phyloP scores from a whole-genome alignment of 768 basidiomycete genomes.

The Wakefieldia striispora region DNA sequence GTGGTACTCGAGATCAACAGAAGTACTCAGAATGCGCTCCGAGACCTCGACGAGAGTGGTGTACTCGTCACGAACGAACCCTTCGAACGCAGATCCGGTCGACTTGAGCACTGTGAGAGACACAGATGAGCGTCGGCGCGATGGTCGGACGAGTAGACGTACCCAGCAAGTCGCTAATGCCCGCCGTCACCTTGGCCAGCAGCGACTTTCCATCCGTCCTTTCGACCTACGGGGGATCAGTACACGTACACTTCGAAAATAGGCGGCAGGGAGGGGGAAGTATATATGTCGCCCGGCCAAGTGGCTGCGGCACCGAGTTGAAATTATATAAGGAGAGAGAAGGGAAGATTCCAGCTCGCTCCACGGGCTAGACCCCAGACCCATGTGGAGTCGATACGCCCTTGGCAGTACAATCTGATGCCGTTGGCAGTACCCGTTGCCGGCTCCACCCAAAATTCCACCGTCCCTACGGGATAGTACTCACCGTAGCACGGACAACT shows the following conservation, averaged over 20 bases:
- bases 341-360: slow-evolving; percentile 8
- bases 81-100: slow-evolving; percentile 80
- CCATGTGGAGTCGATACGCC: slow-evolving; percentile 17
- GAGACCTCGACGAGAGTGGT: slow-evolving; percentile 83
- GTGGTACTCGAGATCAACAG: slow-evolving; percentile 72
- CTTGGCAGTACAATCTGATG: not conserved
- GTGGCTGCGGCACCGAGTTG: not conserved
- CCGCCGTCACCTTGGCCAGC: slow-evolving; percentile 60
- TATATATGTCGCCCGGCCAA: not conserved
- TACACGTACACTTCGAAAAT: not conserved
- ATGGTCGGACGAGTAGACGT: slow-evolving; percentile 15
- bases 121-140: not conserved
- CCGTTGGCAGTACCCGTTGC: slow-evolving; percentile 4
- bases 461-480: not conserved
- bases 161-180: slow-evolving; percentile 82
- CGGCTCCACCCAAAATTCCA: slow-evolving; percentile 19
- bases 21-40: slow-evolving; percentile 90
- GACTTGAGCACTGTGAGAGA: slow-evolving; percentile 74
- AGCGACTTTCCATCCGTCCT: slow-evolving; percentile 64
- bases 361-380: slow-evolving; percentile 20
- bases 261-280: not conserved
- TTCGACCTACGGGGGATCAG: slow-evolving; percentile 49
- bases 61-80: slow-evolving; percentile 81
- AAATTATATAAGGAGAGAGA: slow-evolving; percentile 24
- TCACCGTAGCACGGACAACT: slow-evolving; percentile 41